Percentiles rank a stretch among this genome's conserved stretches.
phyloP scores from a whole-genome alignment of 352 stramenopile species.

The Pythium folliculosum region DNA sequence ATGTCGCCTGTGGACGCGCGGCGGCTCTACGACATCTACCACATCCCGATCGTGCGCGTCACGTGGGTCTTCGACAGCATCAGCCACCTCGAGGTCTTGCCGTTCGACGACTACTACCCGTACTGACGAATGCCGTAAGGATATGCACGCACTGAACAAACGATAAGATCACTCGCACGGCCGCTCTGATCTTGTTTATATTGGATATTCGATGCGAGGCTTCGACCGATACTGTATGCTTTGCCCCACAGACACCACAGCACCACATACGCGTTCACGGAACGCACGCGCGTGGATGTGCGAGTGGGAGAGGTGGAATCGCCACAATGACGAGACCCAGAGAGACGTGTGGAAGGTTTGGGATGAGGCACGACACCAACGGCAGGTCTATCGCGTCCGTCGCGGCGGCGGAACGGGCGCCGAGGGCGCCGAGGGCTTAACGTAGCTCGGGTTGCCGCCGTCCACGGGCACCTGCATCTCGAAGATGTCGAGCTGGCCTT shows the following conservation, averaged over 20 bases:
- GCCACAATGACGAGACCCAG: background rate
- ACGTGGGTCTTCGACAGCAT: conserved; percentile 90
- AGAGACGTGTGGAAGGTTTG: background rate
- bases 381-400: conserved; percentile 28
- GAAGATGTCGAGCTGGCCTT: conserved; percentile 88
- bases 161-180: no score
- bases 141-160: background rate
- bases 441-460: conserved; percentile 39
- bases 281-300: background rate
- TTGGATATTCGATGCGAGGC: background rate
- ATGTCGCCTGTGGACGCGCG: conserved; percentile 56
- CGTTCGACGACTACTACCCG: conserved; percentile 87
- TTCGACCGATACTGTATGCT: background rate
- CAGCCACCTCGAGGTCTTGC: conserved; percentile 77
- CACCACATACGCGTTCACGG: no score
- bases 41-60: conserved; percentile 85
- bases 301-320: background rate
- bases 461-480: conserved; percentile 91
- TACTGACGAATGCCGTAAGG: conserved; percentile 39
- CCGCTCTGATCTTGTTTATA: background rate
- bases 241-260: background rate
- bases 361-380: background rate
- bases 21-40: conserved; percentile 57
- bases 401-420: conserved; percentile 16
- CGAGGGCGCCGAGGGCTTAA: conserved; percentile 12